Conservation (phyloP, 2,329 filamentous ascomycete genomes). For the Claviceps fusiformis region DNA sequence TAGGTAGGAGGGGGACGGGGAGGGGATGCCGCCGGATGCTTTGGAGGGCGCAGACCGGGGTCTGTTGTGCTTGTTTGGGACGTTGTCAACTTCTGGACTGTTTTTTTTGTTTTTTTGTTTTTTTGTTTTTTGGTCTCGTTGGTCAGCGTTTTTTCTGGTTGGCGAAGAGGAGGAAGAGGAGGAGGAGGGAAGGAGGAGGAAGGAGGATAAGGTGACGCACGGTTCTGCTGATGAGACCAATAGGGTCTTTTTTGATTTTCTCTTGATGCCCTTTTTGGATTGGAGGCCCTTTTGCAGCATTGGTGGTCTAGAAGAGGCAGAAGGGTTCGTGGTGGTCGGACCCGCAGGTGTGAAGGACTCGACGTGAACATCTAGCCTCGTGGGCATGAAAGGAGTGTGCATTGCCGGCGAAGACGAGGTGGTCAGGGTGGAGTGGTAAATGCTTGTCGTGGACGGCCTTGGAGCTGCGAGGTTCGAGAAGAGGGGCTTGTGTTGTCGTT, state of each 20-base stretch:
- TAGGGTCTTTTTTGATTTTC: not conserved
- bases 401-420: not conserved
- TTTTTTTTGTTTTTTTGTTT: not conserved
- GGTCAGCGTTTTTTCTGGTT: too few relatives aligned
- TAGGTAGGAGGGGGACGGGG: conserved; percentile 49
- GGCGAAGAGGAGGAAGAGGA: too few relatives aligned
- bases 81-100: not conserved
- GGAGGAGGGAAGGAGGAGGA: too few relatives aligned
- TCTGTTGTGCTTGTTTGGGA: too few relatives aligned
- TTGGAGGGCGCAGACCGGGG: conserved; percentile 15
- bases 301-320: not conserved
- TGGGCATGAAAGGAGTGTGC: not conserved
- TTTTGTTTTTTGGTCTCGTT: not conserved
- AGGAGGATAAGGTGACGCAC: not conserved
- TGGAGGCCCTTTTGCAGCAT: not conserved
- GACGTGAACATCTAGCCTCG: not conserved
- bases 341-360: not conserved
- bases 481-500: not conserved
- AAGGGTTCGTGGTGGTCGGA: too few relatives aligned
- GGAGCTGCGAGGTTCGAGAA: not conserved
- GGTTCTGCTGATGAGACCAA: not conserved
- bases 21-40: conserved; percentile 44
- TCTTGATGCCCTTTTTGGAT: conserved; percentile 1
- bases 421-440: not conserved
- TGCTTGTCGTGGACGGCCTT: not conserved